Evolutionary conservation across 768 basidiomycete species (phyloP).

Genomic region (Pisolithus sp.): DNA sequence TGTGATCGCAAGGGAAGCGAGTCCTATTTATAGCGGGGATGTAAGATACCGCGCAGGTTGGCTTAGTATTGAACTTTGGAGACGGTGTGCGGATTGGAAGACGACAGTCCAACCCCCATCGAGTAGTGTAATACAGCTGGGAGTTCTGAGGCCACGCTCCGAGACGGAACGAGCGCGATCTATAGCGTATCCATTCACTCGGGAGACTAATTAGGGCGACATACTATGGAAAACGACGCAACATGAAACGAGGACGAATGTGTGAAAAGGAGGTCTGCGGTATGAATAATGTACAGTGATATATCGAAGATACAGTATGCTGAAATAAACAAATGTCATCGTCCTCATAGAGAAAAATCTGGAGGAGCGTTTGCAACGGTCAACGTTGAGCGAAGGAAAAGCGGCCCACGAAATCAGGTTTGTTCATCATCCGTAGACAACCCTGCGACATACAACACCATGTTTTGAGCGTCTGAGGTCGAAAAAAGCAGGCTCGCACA

Average conservation of each 20-base stretch:
- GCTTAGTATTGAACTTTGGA: no score
- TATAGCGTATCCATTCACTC: neutral
- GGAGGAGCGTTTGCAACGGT: slow-evolving; percentile 21
- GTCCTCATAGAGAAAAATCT: neutral
- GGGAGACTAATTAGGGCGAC: neutral
- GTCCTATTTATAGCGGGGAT: no score
- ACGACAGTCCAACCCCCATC: no score
- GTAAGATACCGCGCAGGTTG: no score
- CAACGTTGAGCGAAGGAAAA: slow-evolving; percentile 18
- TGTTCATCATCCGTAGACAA: slow-evolving; percentile 36
- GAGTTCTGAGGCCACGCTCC: no score
- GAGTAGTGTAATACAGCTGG: no score
- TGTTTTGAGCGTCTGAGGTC: slow-evolving; percentile 5
- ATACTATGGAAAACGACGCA: neutral
- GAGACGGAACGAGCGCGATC: no score
- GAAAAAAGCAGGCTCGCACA: slow-evolving; percentile 6
- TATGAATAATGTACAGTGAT: neutral
- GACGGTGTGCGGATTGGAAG: no score
- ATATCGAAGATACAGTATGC: neutral
- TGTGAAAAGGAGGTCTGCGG: no score
- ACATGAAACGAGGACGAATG: no score
- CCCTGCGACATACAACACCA: slow-evolving; percentile 18
- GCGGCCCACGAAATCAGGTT: slow-evolving; percentile 2
- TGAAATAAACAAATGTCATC: slow-evolving; percentile 3
- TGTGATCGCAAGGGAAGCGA: no score